Evolutionary conservation across 805 yeast species (phyloP), one percentile per base, ranked within the genome.

Genomic region (Scheffersomyces amazonensis): DNA sequence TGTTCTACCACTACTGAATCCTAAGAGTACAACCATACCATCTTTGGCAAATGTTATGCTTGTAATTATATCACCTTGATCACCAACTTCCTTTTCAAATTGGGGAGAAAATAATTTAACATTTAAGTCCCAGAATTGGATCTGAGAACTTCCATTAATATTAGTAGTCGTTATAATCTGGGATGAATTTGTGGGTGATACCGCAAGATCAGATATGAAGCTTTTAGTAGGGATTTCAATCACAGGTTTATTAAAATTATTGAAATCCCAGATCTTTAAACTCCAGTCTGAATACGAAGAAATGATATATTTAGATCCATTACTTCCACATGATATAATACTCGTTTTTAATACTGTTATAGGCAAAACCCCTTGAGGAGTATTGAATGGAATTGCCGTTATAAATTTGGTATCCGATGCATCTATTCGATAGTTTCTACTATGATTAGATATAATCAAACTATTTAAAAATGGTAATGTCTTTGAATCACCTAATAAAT

Each of bases 71-170:
- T 32, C 35, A 19, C 25, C 28, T 11, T 38, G 38, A 12, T 38
- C 36, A 2, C 20, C 32, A 21, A 45, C 22, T 7, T 49, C 42
- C 5, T 56, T 32, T 5, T 40, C 41, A 9, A 41, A 19, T 4
- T 56, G 31, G 8, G 64, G 53, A 31, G 42, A 39, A 41, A 50
- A 48, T 11, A 53, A 21, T 31, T 37, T 46, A 8, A 24, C 32
- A 7, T 46, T 37, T 18, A 64, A 41, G 40, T 62, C 64, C 70
- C 70, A 64, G 20, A 57, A 51, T 24, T 59, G 56, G 4, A 64
- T 5, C n/a, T 7, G 6, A 4, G 30, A 17, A 13, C n/a, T 10
- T 13, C 30, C 30, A 6, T 27, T 27, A 5, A 36, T 2, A 48
- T 36, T 3, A 56, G 41, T 3, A 38, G 31, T 41, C 1, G 61